These are phyloP conservation scores for Incumbomyces delicatus DNA, from an alignment of 2,329 filamentous ascomycete species.

Conservation along the genomic window DNA sequence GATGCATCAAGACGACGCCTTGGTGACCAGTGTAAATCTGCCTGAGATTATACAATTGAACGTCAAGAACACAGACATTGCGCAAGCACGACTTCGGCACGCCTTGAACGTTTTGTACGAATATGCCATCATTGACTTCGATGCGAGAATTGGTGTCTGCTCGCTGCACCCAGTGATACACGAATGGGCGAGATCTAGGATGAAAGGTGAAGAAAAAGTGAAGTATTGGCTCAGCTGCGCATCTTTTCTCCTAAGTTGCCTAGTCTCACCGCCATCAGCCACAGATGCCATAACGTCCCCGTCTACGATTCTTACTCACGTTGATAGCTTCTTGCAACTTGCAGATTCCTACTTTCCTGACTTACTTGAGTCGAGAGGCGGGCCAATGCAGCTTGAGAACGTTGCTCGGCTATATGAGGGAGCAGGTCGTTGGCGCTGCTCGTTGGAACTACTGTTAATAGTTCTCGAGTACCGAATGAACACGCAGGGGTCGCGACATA, in stretches of 20 bases:
- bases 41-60: slow-evolving; percentile 2
- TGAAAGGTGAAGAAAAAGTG: slow-evolving; percentile 2
- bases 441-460: slow-evolving; percentile 9
- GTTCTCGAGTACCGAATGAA: slow-evolving; percentile 11
- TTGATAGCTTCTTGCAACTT: slow-evolving; percentile 9
- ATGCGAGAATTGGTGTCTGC: slow-evolving; percentile 5
- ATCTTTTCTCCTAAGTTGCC: slow-evolving; percentile 4
- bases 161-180: slow-evolving; percentile 12
- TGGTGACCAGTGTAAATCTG: background rate
- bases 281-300: slow-evolving; percentile 2
- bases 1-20: background rate
- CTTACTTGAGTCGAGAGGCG: slow-evolving; percentile 3
- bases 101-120: slow-evolving; percentile 8
- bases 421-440: slow-evolving; percentile 15
- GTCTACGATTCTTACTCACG: slow-evolving; percentile 7
- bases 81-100: slow-evolving; percentile 2
- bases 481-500: slow-evolving; percentile 6
- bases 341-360: background rate
- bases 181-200: slow-evolving; percentile 8
- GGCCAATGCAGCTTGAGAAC: slow-evolving; percentile 15
- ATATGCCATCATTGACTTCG: slow-evolving; percentile 11
- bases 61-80: background rate
- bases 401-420: slow-evolving; percentile 19
- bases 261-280: slow-evolving; percentile 6
- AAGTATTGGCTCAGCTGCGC: slow-evolving; percentile 8